Percentiles rank a stretch among this genome's conserved stretches.
Evolutionary conservation across 148 eudicot species (phyloP).

Genomic region (Silene conica): DNA sequence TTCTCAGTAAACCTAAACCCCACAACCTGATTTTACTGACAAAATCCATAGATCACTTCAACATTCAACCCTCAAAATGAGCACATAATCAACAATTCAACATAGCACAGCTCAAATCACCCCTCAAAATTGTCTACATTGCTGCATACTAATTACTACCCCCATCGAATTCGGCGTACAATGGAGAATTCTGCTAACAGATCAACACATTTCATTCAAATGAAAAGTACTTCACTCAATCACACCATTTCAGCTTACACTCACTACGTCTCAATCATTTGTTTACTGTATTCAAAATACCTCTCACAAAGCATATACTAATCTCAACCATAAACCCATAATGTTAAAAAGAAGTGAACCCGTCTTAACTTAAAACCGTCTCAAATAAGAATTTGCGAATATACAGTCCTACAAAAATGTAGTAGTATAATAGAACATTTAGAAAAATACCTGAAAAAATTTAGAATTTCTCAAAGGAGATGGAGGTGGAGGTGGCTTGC

Average conservation of each 20-base stretch:
- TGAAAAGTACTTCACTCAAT: slow-evolving; percentile 6
- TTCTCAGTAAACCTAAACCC: not conserved
- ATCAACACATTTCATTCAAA: slow-evolving; percentile 19
- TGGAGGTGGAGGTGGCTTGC: slow-evolving; percentile 73
- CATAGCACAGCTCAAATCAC: slow-evolving; percentile 12
- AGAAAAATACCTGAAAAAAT: slow-evolving; percentile 53
- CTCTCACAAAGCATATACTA: too few relatives aligned
- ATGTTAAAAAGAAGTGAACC: too few relatives aligned
- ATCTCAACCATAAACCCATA: too few relatives aligned
- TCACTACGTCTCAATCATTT: not conserved
- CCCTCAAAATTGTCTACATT: slow-evolving; percentile 15
- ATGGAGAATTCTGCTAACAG: slow-evolving; percentile 22
- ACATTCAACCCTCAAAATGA: slow-evolving; percentile 4
- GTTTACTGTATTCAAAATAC: too few relatives aligned
- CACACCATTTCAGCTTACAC: not conserved
- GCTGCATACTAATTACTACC: not conserved
- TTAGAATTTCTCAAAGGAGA: slow-evolving; percentile 77
- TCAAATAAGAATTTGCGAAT: too few relatives aligned
- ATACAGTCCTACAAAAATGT: not conserved
- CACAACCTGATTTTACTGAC: not conserved
- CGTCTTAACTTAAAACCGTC: too few relatives aligned
- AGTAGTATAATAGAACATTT: too few relatives aligned
- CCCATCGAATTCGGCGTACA: not conserved
- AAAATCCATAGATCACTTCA: not conserved
- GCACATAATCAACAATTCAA: slow-evolving; percentile 16